These are phyloP conservation scores for Mortierella antarctica DNA, from an alignment of 192 early-diverging fungal species.

Conservation along the genomic window DNA sequence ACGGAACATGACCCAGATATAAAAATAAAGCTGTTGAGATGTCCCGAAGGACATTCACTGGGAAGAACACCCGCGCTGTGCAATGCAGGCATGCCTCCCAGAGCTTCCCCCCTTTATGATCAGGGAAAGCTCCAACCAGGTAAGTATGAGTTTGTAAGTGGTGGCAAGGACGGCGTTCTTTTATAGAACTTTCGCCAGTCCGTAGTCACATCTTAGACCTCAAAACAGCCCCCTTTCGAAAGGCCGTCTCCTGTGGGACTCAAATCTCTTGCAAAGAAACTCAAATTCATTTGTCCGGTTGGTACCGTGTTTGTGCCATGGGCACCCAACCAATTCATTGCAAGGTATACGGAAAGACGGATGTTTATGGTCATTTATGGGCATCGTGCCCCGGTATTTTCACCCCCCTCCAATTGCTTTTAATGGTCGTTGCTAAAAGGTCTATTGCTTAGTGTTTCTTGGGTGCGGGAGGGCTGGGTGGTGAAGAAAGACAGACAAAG, in stretches of 20 bases:
- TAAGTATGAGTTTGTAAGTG: slow-evolving; percentile 44
- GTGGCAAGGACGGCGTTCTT: not conserved
- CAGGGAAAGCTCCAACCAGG: slow-evolving; percentile 45
- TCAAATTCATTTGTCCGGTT: no score
- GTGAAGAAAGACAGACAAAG: not conserved
- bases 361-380: no score
- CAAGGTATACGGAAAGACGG: no score
- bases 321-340: no score
- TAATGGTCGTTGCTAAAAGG: not conserved
- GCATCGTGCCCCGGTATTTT: no score
- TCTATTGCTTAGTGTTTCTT: slow-evolving; percentile 45
- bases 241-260: no score
- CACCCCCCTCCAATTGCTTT: not conserved
- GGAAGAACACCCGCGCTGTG: slow-evolving; percentile 41
- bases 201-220: no score
- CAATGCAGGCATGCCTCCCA: slow-evolving; percentile 46
- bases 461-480: slow-evolving; percentile 39
- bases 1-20: slow-evolving; percentile 37
- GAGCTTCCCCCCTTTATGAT: slow-evolving; percentile 42
- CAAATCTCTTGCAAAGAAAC: no score
- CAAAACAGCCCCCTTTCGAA: no score
- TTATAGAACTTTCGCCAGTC: slow-evolving; percentile 9
- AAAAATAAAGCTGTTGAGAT: slow-evolving; percentile 56
- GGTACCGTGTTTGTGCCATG: no score
- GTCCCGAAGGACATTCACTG: slow-evolving; percentile 56